Base-by-base conservation (phyloP, 2,329 filamentous ascomycete genomes). In the Hysterium pulicare region DNA sequence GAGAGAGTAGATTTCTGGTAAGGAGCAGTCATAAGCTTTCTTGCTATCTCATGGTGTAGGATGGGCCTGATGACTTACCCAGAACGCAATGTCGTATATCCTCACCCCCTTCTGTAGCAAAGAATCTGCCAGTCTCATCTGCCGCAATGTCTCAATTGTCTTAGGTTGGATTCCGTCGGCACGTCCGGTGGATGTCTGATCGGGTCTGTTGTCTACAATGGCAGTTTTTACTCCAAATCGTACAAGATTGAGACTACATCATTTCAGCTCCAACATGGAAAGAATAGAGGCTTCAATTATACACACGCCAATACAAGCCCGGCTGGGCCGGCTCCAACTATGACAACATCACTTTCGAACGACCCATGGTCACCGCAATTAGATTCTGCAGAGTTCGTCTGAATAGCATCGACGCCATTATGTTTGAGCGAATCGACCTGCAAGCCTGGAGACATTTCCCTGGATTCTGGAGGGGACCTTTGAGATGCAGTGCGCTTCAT, bases 121-220 rank as follows among this genome's bases (percentile, higher is more conserved):
- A 2, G 78, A 71, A 49, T 87, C 83, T n/a, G 80, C 82, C n/a
- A 88, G 68, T 24, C 83, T 74, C 72, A 89, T 81, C 66, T 87
- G 84, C 48, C 80, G 78, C 54, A 88, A 78, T 0, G 85, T 89
- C 69, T 89, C 85, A 54, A 90, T 86, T 1, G 84, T 85, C 67
- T 89, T 89, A 33, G 85, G 85, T 57, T 89, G 85, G 40, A 89
- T 71, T 31, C 85, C 85, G 62, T 89, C 86, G 48, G 84, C 84
- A 43, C 78, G 72, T 32, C 84, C 84, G 7, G 82, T 83, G 5
- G 79, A 73, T 1, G 86, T 90, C 55, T 80, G 80, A 54, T 85
- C 78, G 24, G 78, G 71, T 49, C 84, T 71, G 58, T 88, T 83
- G 67, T 89, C 86, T 37, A 88, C 72, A 33, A 88, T 74, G 31